Evolutionary conservation across 495 filamentous ascomycete genomes (phyloP), one percentile per base, ranked within the genome.

Genomic region (Penicillium desertorum): DNA sequence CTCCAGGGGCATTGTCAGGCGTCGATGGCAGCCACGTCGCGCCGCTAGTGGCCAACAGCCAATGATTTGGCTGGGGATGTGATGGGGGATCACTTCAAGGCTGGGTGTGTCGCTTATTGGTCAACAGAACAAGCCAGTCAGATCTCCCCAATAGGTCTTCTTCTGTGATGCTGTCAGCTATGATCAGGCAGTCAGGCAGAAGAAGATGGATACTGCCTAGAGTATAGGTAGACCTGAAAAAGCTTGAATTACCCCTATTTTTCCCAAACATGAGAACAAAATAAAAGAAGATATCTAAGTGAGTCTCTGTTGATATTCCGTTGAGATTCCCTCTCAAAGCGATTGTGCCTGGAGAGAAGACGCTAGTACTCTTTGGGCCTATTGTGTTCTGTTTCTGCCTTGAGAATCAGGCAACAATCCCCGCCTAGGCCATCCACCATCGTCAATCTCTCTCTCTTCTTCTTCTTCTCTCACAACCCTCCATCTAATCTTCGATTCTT

Each of bases 401-500:
- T 10, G 58, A 11, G 30, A 16, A 6, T 29, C 32, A 53, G 55
- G 43, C 45, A 34, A 39, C 19, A 37, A 20, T 71, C 69, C 67
- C 68, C 71, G 64, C 45, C 45, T 30, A 16, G 45, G 9, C 45
- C 64, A 71, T 57, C 60, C 65, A 51, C 62, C 51, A 53, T 44
- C 51, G 17, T 51, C 36, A 51, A 54, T 59, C 62, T 55, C 60
- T 58, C 60, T 58, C 62, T 51, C 59, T 61, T 63, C 62, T 52
- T 63, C 62, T 52, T 64, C 60, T 64, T 51, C 51, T 47, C 55
- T 61, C 36, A 44, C 51, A 51, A 37, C 41, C 55, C 59, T 59
- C 51, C 49, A 44, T 53, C 45, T 65, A 62, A 56, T 63, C 69
- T 75, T 77, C 63, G 61, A 57, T 68, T 59, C 57, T 60, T 63